Evolutionary conservation across 805 yeast genomes (phyloP), one percentile per base, ranked within the genome.

Genomic region (Cyberlindnera euphorbiae): DNA sequence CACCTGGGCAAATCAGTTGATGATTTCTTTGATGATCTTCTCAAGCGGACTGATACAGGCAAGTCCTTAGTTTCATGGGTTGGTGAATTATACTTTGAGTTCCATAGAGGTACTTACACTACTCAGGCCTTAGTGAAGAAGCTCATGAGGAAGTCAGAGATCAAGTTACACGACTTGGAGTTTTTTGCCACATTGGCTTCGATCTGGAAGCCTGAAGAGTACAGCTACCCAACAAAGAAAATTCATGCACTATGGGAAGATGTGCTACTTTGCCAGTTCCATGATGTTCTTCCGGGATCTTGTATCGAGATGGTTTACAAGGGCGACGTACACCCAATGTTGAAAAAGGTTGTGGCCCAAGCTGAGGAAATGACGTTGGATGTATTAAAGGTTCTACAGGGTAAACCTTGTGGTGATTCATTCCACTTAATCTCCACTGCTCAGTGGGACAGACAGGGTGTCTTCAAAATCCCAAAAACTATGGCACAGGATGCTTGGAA

Each of bases 261-360:
- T 58, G 77, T 90, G 15, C 76, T 88, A 43, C 65, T 93, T 38
- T 88, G 96, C 56, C 97, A 90, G 58, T 90, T 90, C 66, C 98
- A 90, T 59, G 98, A 90, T 64, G 97, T 90, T n/a, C 69, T 93
- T 35, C 98, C 98, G 2, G 98, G 98, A 3, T 82, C 95, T 6
- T 86, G 96, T 61, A 90, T 90, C 52, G 96, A 87, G 44, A 77
- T 86, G 78, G 96, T 93, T 11, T 90, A 93, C 55, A 78, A 75
- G 32, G 88, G 87, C 50, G 93, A 83, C 50, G 97, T 90, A 8
- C 75, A 79, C 54, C 89, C 90, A 22, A 79, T 85, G 75, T 70
- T 89, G 49, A 66, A 64, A 6, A 62, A 68, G 12, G 82, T 80
- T 17, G 63, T 82, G 39, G 61, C 66, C 14, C 62, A 64, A 16